phyloP scores from a whole-genome alignment of 2,329 filamentous ascomycete species.

The Onygenales sp. region DNA sequence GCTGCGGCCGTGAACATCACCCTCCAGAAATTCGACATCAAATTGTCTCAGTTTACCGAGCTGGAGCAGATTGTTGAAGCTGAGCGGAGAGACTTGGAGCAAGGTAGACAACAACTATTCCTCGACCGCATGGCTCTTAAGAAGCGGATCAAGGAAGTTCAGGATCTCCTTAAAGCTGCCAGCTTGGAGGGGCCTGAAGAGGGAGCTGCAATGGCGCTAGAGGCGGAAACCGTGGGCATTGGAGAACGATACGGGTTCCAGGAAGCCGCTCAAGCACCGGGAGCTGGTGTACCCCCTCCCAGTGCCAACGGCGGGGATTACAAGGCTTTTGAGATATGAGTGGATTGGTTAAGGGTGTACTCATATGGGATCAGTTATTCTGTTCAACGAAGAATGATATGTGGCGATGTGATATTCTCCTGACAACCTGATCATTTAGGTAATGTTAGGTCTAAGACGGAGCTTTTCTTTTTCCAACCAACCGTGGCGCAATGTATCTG shows the following conservation, averaged over 20 bases:
- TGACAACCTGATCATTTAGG: neutral
- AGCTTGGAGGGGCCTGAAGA: slow-evolving; percentile 34
- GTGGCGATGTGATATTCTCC: neutral
- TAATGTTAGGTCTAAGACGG: too few relatives aligned
- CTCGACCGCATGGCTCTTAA: slow-evolving; percentile 85
- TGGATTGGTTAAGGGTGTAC: neutral
- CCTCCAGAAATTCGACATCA: slow-evolving; percentile 91
- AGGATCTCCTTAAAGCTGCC: slow-evolving; percentile 53
- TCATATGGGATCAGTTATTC: neutral
- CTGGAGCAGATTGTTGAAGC: slow-evolving; percentile 88
- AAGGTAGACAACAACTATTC: slow-evolving; percentile 85
- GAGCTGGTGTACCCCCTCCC: slow-evolving; percentile 28
- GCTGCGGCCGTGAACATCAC: slow-evolving; percentile 87
- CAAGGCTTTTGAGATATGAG: slow-evolving; percentile 34
- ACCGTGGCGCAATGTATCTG: neutral
- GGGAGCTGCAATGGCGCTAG: slow-evolving; percentile 27
- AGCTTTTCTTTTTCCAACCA: neutral
- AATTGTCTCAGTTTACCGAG: slow-evolving; percentile 91
- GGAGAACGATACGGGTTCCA: slow-evolving; percentile 33
- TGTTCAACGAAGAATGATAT: neutral
- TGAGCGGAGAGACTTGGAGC: slow-evolving; percentile 85
- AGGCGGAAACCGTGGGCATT: slow-evolving; percentile 25
- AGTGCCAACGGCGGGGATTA: slow-evolving; percentile 32
- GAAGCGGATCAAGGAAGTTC: slow-evolving; percentile 72
- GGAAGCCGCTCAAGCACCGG: slow-evolving; percentile 20